Percentiles rank a stretch among this genome's conserved stretches.
phyloP scores from a whole-genome alignment of 768 basidiomycete genomes.

The Rhodotorula paludigena region DNA sequence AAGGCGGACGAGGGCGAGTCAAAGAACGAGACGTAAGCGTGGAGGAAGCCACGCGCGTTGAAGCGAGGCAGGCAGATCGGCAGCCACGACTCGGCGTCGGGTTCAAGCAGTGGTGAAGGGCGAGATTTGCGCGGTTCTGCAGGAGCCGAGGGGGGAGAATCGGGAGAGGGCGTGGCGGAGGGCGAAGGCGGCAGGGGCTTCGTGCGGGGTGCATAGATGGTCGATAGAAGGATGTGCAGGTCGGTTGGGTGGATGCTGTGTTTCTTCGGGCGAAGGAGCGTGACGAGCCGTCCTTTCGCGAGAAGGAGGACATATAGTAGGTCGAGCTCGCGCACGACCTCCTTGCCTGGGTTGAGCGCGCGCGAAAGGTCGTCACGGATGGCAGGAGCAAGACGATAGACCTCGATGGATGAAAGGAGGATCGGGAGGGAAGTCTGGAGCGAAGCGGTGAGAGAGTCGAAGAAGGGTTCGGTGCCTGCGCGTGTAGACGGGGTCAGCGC shows the following conservation, averaged over 20 bases:
- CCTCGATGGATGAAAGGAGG: constrained; percentile 24
- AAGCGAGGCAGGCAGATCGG: constrained; percentile 95
- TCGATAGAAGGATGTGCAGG: constrained; percentile 68
- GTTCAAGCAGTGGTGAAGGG: constrained; percentile 65
- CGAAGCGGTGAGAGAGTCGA: constrained; percentile 56
- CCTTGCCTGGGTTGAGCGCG: constrained; percentile 15
- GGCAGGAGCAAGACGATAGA: constrained; percentile 13
- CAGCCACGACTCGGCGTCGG: constrained; percentile 76
- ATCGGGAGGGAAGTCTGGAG: constrained; percentile 63
- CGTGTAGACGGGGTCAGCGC: neutral
- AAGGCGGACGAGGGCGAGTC: neutral
- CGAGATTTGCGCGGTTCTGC: no score
- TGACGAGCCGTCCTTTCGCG: constrained; percentile 69
- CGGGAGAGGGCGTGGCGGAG: constrained; percentile 63
- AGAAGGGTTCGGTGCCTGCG: constrained; percentile 56
- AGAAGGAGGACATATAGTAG: constrained; percentile 87
- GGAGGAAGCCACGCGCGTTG: constrained; percentile 80
- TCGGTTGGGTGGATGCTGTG: constrained; percentile 85
- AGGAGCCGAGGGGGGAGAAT: constrained; percentile 87
- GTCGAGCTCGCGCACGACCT: constrained; percentile 52
- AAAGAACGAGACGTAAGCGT: constrained; percentile 66
- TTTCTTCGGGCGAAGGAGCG: constrained; percentile 79
- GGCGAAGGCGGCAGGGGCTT: constrained; percentile 57
- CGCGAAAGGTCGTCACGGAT: constrained; percentile 10
- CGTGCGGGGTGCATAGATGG: constrained; percentile 54